Conservation (phyloP, 371 early-diverging fungal genomes). For the Blyttiomyces sp. region DNA sequence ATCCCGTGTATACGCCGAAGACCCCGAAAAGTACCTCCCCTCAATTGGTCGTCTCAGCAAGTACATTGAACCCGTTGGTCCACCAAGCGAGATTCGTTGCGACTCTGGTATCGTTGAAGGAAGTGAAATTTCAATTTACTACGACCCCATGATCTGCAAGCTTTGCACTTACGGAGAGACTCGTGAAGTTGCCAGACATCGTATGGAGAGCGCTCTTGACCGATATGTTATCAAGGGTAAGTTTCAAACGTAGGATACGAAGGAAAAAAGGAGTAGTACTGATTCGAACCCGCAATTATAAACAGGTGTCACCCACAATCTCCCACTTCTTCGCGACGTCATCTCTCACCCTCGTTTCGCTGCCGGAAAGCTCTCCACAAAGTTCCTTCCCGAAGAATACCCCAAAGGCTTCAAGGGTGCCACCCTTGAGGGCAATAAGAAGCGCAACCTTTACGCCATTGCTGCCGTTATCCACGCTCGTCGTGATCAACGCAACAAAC, state of each 20-base stretch:
- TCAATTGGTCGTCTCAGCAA: slow-evolving; percentile 82
- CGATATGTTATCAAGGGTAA: slow-evolving; percentile 87
- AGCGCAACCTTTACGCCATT: slow-evolving; percentile 61
- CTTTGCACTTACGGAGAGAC: slow-evolving; percentile 80
- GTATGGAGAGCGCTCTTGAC: slow-evolving; percentile 83
- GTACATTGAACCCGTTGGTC: slow-evolving; percentile 64
- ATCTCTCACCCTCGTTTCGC: slow-evolving; percentile 73
- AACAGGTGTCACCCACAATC: slow-evolving; percentile 94
- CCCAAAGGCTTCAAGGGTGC: slow-evolving; percentile 87
- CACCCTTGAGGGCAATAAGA: slow-evolving; percentile 42
- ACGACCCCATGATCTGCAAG: slow-evolving; percentile 97
- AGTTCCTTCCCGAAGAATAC: slow-evolving; percentile 88
- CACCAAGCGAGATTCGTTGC: slow-evolving; percentile 65
- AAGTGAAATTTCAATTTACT: slow-evolving; percentile 85
- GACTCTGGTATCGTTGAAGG: slow-evolving; percentile 93
- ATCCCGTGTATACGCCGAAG: slow-evolving; percentile 97
- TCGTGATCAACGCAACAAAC: slow-evolving; percentile 61
- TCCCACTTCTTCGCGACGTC: slow-evolving; percentile 88
- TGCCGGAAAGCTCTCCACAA: slow-evolving; percentile 78
- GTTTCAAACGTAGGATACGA: too few species aligned
- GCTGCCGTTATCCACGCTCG: slow-evolving; percentile 68
- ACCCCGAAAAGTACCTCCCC: slow-evolving; percentile 87
- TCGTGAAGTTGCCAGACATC: slow-evolving; percentile 69
- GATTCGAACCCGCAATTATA: too few species aligned
- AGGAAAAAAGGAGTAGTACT: too few species aligned